Evolutionary conservation across 371 early-diverging fungal species (phyloP).

Genomic region (Nosema muscidifuracis): DNA sequence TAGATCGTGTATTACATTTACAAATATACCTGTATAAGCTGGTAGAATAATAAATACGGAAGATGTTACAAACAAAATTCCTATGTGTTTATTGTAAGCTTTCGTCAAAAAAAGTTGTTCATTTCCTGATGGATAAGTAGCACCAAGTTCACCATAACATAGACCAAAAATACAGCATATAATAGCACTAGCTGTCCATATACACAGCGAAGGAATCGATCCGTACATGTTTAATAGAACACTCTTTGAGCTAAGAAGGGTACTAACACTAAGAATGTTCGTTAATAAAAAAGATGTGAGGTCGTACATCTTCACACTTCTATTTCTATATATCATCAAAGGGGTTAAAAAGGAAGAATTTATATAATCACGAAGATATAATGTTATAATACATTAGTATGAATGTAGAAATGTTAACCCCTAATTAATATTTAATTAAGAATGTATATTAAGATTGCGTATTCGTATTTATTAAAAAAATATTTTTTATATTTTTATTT

Average conservation of each 20-base stretch:
- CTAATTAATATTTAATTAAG: too few relatives aligned
- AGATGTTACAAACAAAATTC: conserved; percentile 1
- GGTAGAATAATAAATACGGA: conserved; percentile 13
- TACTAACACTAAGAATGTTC: conserved; percentile 24
- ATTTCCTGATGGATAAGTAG: conserved; percentile 40
- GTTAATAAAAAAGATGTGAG: conserved; percentile 14
- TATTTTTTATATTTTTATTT: too few relatives aligned
- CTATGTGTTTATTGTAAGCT: conserved; percentile 20
- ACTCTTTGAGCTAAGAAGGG: conserved; percentile 10
- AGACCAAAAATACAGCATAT: conserved; percentile 23
- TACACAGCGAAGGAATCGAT: neutral
- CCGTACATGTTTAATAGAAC: neutral
- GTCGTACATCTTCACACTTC: too few relatives aligned
- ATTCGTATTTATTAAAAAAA: too few relatives aligned
- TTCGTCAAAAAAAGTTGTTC: conserved; percentile 28
- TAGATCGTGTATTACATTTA: too few relatives aligned
- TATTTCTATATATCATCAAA: too few relatives aligned
- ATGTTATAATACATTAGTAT: too few relatives aligned
- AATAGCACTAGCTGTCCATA: conserved; percentile 7
- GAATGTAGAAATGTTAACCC: too few relatives aligned
- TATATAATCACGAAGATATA: too few relatives aligned
- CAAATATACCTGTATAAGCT: too few relatives aligned
- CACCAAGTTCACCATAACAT: conserved; percentile 50
- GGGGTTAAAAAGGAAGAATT: too few relatives aligned
- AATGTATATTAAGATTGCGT: too few relatives aligned